Conservation (phyloP, 495 filamentous ascomycete species). For the Ramalina intermedia region DNA sequence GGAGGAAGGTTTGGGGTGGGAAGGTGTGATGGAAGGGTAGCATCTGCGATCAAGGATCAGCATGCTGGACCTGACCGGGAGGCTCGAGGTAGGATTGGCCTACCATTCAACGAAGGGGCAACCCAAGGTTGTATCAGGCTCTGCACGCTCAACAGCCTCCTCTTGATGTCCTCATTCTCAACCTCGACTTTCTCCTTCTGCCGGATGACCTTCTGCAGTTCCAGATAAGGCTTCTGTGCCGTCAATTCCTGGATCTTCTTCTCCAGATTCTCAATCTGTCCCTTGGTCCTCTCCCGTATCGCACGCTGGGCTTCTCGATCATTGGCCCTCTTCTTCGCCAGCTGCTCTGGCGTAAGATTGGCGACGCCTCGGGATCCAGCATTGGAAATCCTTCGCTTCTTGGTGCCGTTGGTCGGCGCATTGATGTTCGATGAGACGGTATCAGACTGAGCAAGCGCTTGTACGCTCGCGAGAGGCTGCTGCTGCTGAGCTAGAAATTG, state of each 20-base stretch:
- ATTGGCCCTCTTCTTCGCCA: constrained; percentile 71
- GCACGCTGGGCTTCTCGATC: constrained; percentile 80
- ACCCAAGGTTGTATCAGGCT: constrained; percentile 48
- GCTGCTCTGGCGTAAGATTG: constrained; percentile 56
- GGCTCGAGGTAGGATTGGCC: too few relatives aligned
- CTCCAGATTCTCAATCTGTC: constrained; percentile 66
- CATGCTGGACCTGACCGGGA: too few relatives aligned
- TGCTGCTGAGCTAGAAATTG: neutral
- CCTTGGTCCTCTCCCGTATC: constrained; percentile 69
- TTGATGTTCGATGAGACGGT: constrained; percentile 5
- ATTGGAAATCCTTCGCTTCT: constrained; percentile 35
- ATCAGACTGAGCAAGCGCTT: neutral
- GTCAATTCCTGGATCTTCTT: constrained; percentile 54
- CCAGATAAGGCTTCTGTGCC: constrained; percentile 62
- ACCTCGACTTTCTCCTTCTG: constrained; percentile 55
- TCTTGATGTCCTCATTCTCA: constrained; percentile 57
- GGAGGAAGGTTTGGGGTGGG: neutral
- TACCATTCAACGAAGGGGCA: neutral
- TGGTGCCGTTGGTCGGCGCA: constrained; percentile 17
- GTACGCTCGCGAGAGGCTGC: neutral
- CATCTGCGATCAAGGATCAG: too few relatives aligned
- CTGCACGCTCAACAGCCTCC: constrained; percentile 43
- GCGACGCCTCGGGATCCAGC: constrained; percentile 53
- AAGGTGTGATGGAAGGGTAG: too few relatives aligned
- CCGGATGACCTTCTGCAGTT: constrained; percentile 53